Evolutionary conservation across 352 stramenopile genomes (phyloP).

Genomic region (Phytophthora capsici): DNA sequence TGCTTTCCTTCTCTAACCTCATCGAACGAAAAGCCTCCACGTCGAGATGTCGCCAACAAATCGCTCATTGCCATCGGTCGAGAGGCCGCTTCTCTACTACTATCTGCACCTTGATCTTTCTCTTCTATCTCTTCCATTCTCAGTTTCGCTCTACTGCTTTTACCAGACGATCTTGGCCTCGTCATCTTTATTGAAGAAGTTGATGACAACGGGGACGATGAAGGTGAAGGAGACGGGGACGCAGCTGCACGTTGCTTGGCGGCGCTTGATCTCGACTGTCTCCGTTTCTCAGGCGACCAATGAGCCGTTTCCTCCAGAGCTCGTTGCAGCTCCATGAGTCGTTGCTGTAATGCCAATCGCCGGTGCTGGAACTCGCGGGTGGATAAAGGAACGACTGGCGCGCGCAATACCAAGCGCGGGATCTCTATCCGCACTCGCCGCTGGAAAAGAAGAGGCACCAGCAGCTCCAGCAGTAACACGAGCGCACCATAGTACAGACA

Average conservation of each 20-base stretch:
- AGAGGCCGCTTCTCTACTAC: constrained; percentile 3
- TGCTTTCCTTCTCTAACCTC: constrained; percentile 17
- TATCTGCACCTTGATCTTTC: not conserved
- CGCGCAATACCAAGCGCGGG: constrained; percentile 32
- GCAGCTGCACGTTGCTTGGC: constrained; percentile 1
- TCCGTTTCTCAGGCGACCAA: constrained; percentile 22
- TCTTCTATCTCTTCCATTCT: constrained; percentile 6
- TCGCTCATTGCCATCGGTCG: constrained; percentile 20
- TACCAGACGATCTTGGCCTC: constrained; percentile 6
- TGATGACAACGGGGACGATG: constrained; percentile 4
- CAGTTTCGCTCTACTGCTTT: constrained; percentile 6
- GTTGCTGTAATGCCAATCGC: constrained; percentile 43
- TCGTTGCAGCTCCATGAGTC: constrained; percentile 48
- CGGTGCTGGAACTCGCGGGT: constrained; percentile 50
- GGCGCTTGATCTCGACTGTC: constrained; percentile 1
- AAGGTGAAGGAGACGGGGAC: constrained; percentile 5
- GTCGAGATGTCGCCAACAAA: constrained; percentile 14
- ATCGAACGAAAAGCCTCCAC: constrained; percentile 31
- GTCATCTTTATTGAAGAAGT: constrained; percentile 25
- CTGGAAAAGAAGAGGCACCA: constrained; percentile 59
- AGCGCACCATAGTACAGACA: constrained; percentile 66
- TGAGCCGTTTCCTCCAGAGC: constrained; percentile 31
- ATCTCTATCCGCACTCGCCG: constrained; percentile 60
- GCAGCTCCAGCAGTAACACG: constrained; percentile 56
- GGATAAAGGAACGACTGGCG: constrained; percentile 33